These are phyloP conservation scores for Pseudomonodictys pantanalensis DNA, from an alignment of 495 filamentous ascomycete genomes.

Conservation along the genomic window DNA sequence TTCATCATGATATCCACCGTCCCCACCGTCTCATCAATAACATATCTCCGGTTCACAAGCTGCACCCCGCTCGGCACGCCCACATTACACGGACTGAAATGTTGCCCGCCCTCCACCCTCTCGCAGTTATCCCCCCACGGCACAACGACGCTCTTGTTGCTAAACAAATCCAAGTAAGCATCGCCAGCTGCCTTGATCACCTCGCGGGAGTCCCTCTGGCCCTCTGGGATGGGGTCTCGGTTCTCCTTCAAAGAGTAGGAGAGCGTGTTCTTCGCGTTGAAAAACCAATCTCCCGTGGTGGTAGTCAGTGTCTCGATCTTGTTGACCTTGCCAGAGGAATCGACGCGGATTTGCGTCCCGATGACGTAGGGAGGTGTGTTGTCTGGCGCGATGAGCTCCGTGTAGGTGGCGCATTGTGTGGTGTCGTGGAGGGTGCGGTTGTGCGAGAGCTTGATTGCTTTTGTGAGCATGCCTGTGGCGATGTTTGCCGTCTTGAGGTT, in stretches of 20 bases:
- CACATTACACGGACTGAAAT: slow-evolving; percentile 44
- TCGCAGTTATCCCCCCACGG: slow-evolving; percentile 49
- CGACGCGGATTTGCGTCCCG: slow-evolving; percentile 12
- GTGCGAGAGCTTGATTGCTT: too few species aligned
- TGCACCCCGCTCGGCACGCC: slow-evolving; percentile 40
- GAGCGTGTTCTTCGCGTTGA: slow-evolving; percentile 15
- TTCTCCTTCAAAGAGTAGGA: slow-evolving; percentile 17
- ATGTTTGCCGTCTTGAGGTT: too few species aligned
- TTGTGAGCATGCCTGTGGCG: too few species aligned
- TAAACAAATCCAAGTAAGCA: slow-evolving; percentile 35
- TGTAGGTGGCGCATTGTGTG: slow-evolving; percentile 12
- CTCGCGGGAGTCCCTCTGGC: slow-evolving; percentile 3
- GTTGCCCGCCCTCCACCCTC: slow-evolving; percentile 47
- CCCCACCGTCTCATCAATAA: slow-evolving; percentile 47
- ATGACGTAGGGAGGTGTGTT: slow-evolving; percentile 14
- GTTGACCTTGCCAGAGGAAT: neutral
- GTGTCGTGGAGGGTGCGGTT: slow-evolving; percentile 9
- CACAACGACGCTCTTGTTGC: slow-evolving; percentile 42
- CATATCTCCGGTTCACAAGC: slow-evolving; percentile 42
- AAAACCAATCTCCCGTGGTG: slow-evolving; percentile 19
- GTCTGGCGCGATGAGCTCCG: slow-evolving; percentile 15
- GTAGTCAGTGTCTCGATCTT: slow-evolving; percentile 17
- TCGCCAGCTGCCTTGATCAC: slow-evolving; percentile 14
- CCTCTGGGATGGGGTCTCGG: slow-evolving; percentile 13
- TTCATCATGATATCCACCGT: slow-evolving; percentile 44